These are phyloP conservation scores for Rhizophagus sp. DNA, from an alignment of 192 early-diverging fungal species.

Conservation along the genomic window DNA sequence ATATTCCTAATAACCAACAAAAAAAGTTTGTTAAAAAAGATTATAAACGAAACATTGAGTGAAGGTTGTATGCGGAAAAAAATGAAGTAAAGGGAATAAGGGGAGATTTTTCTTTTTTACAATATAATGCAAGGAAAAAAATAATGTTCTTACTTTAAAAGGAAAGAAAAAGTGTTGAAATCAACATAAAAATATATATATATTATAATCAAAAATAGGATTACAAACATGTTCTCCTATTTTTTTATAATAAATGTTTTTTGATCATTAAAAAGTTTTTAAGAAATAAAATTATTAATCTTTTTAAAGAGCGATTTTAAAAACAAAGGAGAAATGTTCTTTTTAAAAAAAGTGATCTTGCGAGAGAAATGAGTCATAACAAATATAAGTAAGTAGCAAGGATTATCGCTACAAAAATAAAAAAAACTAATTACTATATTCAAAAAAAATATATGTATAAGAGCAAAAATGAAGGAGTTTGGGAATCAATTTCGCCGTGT, in stretches of 20 bases:
- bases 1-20: not conserved
- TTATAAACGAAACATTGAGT: not conserved
- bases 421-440: not conserved
- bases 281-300: not conserved
- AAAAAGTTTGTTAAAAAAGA: not conserved
- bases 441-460: not conserved
- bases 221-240: not conserved
- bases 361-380: not conserved
- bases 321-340: not conserved
- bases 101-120: not conserved
- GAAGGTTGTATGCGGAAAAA: not conserved
- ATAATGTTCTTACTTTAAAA: not conserved
- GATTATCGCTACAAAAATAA: not conserved
- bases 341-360: not conserved
- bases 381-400: not conserved
- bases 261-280: not conserved
- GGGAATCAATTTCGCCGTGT: not conserved
- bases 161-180: not conserved
- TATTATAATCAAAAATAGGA: not conserved
- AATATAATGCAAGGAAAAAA: not conserved
- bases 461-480: not conserved
- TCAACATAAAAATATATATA: not conserved
- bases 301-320: not conserved
- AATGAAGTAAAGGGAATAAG: not conserved
- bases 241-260: not conserved